Conservation (phyloP, 805 yeast species). For the Pichia manshurica region DNA sequence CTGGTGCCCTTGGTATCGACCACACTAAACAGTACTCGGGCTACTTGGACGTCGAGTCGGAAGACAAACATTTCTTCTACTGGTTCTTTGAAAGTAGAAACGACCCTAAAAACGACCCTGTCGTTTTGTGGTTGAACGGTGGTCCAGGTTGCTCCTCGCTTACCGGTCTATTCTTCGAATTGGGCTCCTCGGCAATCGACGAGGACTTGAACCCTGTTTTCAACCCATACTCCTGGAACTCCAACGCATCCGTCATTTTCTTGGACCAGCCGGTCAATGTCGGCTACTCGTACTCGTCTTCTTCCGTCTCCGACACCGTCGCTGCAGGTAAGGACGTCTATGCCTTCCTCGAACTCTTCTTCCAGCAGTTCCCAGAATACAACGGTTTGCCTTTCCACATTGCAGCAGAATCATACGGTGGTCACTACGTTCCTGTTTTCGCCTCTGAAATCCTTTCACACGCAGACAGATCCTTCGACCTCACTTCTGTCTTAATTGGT, state of each 20-base stretch:
- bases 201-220: constrained; percentile 57
- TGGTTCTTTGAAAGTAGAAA: constrained; percentile 92
- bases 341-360: constrained; percentile 77
- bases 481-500: constrained; percentile 81
- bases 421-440: constrained; percentile 73
- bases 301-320: constrained; percentile 57
- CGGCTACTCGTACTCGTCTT: constrained; percentile 79
- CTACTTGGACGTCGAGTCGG: constrained; percentile 60
- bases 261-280: constrained; percentile 93
- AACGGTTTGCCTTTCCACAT: constrained; percentile 57
- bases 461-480: constrained; percentile 52
- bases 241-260: constrained; percentile 83
- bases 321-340: constrained; percentile 87
- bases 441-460: constrained; percentile 52
- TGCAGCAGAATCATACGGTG: constrained; percentile 83
- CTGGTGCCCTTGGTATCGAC: constrained; percentile 51
- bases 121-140: constrained; percentile 85
- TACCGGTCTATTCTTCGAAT: constrained; percentile 84
- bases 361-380: constrained; percentile 75
- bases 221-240: constrained; percentile 89
- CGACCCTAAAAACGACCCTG: constrained; percentile 81
- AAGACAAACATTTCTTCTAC: constrained; percentile 81
- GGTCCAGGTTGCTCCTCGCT: constrained; percentile 95
- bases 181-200: constrained; percentile 80
- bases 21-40: constrained; percentile 68